These are phyloP conservation scores for Peronospora tabacina DNA, from an alignment of 352 stramenopile species.

Conservation along the genomic window DNA sequence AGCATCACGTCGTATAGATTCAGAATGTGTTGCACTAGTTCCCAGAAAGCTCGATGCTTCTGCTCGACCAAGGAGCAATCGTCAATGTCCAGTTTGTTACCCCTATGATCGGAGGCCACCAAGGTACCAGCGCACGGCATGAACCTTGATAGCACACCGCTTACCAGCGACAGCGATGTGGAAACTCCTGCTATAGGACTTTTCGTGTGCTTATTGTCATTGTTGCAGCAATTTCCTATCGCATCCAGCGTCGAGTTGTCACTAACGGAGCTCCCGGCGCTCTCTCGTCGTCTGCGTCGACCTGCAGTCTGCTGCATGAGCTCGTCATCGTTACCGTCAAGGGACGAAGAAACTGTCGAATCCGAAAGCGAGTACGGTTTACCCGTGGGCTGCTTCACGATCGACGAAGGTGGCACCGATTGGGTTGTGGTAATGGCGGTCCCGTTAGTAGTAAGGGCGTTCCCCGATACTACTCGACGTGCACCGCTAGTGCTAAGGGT, in stretches of 20 bases:
- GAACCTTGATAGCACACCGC: slow-evolving; percentile 13
- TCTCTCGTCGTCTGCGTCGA: slow-evolving; percentile 15
- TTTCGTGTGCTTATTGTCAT: slow-evolving; percentile 2
- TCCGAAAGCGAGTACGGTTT: slow-evolving; percentile 53
- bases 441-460: slow-evolving; percentile 16
- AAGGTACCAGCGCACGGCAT: slow-evolving; percentile 9
- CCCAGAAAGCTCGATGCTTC: slow-evolving; percentile 71
- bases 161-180: slow-evolving; percentile 6
- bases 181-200: background rate
- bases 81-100: slow-evolving; percentile 20
- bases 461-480: slow-evolving; percentile 12
- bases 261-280: slow-evolving; percentile 4
- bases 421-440: slow-evolving; percentile 1
- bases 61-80: slow-evolving; percentile 41
- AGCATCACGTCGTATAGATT: slow-evolving; percentile 62
- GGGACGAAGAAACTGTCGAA: slow-evolving; percentile 38
- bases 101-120: background rate
- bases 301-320: slow-evolving; percentile 6
- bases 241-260: slow-evolving; percentile 1
- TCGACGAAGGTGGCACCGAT: background rate
- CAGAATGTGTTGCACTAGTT: slow-evolving; percentile 61
- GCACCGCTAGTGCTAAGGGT: slow-evolving; percentile 4
- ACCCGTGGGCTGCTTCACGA: slow-evolving; percentile 3
- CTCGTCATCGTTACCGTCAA: slow-evolving; percentile 29
- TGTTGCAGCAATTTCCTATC: slow-evolving; percentile 1